Conservation (phyloP, 495 filamentous ascomycete genomes). For the Xylaria longipes region DNA sequence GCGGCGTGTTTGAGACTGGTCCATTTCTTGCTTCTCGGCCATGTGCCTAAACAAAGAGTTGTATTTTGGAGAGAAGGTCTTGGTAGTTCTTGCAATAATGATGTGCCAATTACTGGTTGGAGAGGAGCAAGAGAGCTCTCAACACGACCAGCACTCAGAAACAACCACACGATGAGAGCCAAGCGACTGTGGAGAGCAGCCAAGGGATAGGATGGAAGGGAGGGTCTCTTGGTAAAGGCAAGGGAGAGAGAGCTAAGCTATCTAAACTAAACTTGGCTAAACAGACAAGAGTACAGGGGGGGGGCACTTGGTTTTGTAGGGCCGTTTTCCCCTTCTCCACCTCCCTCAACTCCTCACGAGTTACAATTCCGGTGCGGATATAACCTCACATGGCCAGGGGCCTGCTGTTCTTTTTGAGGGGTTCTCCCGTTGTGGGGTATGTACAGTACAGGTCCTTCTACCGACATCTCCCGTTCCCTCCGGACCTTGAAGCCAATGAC, state of each 20-base stretch:
- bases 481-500: constrained; percentile 28
- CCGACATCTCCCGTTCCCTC: constrained; percentile 30
- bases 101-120: constrained; percentile 11
- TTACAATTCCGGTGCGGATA: constrained; percentile 27
- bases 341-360: constrained; percentile 27
- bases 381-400: constrained; percentile 31
- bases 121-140: constrained; percentile 18
- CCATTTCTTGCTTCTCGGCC: constrained; percentile 43
- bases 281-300: constrained; percentile 27
- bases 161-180: constrained; percentile 25
- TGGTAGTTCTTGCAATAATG: constrained; percentile 16
- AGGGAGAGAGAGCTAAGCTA: constrained; percentile 31
- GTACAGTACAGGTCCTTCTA: constrained; percentile 25
- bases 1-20: constrained; percentile 42
- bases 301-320: constrained; percentile 30
- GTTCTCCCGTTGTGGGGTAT: constrained; percentile 32
- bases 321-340: constrained; percentile 28
- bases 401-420: constrained; percentile 30
- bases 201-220: constrained; percentile 21
- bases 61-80: constrained; percentile 16
- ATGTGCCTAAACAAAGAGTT: constrained; percentile 29
- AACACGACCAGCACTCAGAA: constrained; percentile 17
- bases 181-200: constrained; percentile 25
- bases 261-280: constrained; percentile 32
- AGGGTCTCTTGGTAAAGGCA: constrained; percentile 25